phyloP scores from a whole-genome alignment of 306 rosid species.

The Cicer arietinum region DNA sequence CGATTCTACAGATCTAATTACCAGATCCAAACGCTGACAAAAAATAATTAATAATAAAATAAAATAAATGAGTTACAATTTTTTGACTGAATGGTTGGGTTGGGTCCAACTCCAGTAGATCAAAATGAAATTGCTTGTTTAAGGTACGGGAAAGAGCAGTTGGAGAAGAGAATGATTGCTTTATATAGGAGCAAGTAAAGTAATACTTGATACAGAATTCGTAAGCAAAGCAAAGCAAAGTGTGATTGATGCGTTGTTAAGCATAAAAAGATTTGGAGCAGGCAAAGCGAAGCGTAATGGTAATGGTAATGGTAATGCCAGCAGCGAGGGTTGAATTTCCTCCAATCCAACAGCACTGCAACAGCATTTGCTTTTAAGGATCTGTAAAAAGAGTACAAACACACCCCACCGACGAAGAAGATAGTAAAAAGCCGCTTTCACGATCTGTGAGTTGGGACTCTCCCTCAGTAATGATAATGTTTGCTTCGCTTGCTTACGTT shows the following conservation, averaged over 20 bases:
- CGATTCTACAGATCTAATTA: constrained; percentile 48
- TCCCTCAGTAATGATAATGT: constrained; percentile 37
- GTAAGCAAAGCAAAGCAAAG: constrained; percentile 31
- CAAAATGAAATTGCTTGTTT: constrained; percentile 29
- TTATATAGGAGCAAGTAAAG: constrained; percentile 15
- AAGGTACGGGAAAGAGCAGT: constrained; percentile 16
- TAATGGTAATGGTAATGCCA: constrained; percentile 24
- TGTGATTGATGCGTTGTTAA: constrained; percentile 28
- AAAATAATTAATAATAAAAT: no score
- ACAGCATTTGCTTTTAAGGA: constrained; percentile 39
- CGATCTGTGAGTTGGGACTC: constrained; percentile 48
- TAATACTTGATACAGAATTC: constrained; percentile 19
- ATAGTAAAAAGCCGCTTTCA: constrained; percentile 60
- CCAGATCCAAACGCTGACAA: no score
- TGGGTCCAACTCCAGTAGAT: neutral
- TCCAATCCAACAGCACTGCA: constrained; percentile 20
- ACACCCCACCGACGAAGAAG: constrained; percentile 2
- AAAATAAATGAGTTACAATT: no score
- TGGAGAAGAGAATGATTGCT: constrained; percentile 40
- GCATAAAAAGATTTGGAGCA: constrained; percentile 7
- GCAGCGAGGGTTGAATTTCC: constrained; percentile 23
- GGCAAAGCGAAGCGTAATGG: constrained; percentile 1
- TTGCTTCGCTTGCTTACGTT: constrained; percentile 50
- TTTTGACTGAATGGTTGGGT: neutral
- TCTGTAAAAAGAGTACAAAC: constrained; percentile 28